Evolutionary conservation across 2,329 filamentous ascomycete species (phyloP).

Genomic region (Ramularia collo-cygni): DNA sequence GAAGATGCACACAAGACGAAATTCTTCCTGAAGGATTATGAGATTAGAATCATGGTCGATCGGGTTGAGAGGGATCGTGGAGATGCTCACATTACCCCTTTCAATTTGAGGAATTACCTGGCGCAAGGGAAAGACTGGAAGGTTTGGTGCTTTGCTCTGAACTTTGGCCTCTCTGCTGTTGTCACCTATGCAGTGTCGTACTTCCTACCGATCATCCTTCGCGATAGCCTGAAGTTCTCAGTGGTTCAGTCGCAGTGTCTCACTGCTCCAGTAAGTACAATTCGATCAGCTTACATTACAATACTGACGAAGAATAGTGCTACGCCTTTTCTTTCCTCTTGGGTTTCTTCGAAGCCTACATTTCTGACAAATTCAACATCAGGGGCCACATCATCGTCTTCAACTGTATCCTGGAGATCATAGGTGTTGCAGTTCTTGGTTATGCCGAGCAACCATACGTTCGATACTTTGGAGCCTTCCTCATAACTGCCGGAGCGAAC

Average conservation of each 20-base stretch:
- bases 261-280: conserved; percentile 35
- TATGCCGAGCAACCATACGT: conserved; percentile 51
- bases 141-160: background rate
- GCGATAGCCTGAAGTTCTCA: conserved; percentile 49
- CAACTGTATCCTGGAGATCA: conserved; percentile 56
- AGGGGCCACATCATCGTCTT: conserved; percentile 46
- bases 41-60: conserved; percentile 10
- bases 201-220: conserved; percentile 70
- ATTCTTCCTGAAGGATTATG: conserved; percentile 9
- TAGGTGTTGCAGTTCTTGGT: conserved; percentile 67
- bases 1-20: conserved; percentile 11
- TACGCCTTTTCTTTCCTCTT: conserved; percentile 8
- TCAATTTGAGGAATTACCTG: conserved; percentile 7
- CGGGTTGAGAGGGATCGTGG: conserved; percentile 10
- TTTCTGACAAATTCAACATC: conserved; percentile 7
- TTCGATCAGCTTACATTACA: background rate
- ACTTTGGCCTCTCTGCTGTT: background rate
- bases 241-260: conserved; percentile 62
- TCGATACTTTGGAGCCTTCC: conserved; percentile 68
- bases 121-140: conserved; percentile 8
- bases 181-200: conserved; percentile 41
- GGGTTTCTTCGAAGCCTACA: conserved; percentile 2
- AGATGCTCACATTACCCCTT: conserved; percentile 8
- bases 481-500: conserved; percentile 66
- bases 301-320: background rate